Conservation (phyloP, 2,329 filamentous ascomycete genomes). For the Xylariales sp. region DNA sequence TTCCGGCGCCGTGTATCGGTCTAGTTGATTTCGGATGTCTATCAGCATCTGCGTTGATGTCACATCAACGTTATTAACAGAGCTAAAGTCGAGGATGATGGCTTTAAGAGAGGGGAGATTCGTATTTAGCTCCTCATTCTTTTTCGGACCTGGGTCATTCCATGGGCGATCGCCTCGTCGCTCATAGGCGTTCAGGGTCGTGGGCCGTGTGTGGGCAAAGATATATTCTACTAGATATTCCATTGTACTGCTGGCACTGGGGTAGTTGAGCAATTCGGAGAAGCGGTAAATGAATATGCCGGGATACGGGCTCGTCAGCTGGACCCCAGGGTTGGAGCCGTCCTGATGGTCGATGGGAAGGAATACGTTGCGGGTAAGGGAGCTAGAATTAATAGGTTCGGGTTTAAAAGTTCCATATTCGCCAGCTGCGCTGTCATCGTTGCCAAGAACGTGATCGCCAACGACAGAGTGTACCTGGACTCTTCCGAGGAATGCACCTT, state of each 20-base stretch:
- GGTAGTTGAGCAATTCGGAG: constrained; percentile 94
- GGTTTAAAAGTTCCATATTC: constrained; percentile 69
- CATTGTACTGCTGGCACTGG: constrained; percentile 89
- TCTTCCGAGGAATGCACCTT: constrained; percentile 84
- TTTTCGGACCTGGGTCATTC: constrained; percentile 87
- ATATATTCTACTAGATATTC: constrained; percentile 80
- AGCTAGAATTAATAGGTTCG: constrained; percentile 42
- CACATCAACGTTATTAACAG: constrained; percentile 93
- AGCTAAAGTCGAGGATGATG: constrained; percentile 93
- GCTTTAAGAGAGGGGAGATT: constrained; percentile 80
- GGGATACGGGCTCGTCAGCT: constrained; percentile 84
- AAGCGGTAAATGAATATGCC: constrained; percentile 97
- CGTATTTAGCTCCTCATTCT: constrained; percentile 57
- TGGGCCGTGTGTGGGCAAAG: constrained; percentile 78
- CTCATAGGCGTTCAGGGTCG: constrained; percentile 73
- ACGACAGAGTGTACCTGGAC: constrained; percentile 87
- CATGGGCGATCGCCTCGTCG: constrained; percentile 84
- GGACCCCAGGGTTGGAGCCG: constrained; percentile 86
- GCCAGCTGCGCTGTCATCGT: constrained; percentile 62
- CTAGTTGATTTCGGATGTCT: constrained; percentile 93
- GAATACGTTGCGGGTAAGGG: constrained; percentile 77
- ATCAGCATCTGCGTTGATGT: constrained; percentile 93
- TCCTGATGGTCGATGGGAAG: constrained; percentile 88
- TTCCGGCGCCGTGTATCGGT: constrained; percentile 83
- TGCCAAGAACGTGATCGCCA: constrained; percentile 77